Evolutionary conservation across 1,139 yeast species (phyloP), one percentile per base, ranked within the genome.

Genomic region (Taphrina communis): DNA sequence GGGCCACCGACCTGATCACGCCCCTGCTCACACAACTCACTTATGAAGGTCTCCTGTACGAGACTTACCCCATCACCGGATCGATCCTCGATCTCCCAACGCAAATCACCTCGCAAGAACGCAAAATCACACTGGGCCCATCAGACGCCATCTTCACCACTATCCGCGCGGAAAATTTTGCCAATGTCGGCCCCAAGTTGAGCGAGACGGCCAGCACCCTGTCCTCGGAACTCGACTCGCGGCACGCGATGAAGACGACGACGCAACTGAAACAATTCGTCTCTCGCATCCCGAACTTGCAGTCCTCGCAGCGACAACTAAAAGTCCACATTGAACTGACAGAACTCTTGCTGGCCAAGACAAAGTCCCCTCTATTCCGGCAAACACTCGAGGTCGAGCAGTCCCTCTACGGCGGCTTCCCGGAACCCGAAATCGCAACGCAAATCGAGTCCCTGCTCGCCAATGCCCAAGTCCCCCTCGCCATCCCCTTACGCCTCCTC

Each of bases 31-130:
- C 87, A 46, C 97, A 94, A 75, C 79, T 92, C 73, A 89, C 91
- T 1, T 94, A 93, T 76, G 83, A 85, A 46, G 99, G 99, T 0
- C 80, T 94, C 14, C 81, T 92, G 31, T 93, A 90, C 76, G 97
- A 92, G 75, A 77, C 87, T 35, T 82, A 86, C 73, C 85, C 84
- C 3, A 79, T 86, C 6, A 80, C 84, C 1, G 79, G 80, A 53
- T 78, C 86, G 39, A 80, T 82, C 57, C 80, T 85, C 9, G 78
- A 80, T 38, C 73, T 83, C 9, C 79, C 81, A 2, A 73, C 73
- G 1, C 73, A 77, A 8, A 73, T 77, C 8, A 79, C 68, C 46
- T 46, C 66, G 70, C 68, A 53, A 75, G 71, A 78, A 11, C 60
- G 70, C 7, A 82, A 76, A 73, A 77, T 74, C 76, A 78, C 73